phyloP scores from a whole-genome alignment of 148 eudicot species.

The Cornus florida region DNA sequence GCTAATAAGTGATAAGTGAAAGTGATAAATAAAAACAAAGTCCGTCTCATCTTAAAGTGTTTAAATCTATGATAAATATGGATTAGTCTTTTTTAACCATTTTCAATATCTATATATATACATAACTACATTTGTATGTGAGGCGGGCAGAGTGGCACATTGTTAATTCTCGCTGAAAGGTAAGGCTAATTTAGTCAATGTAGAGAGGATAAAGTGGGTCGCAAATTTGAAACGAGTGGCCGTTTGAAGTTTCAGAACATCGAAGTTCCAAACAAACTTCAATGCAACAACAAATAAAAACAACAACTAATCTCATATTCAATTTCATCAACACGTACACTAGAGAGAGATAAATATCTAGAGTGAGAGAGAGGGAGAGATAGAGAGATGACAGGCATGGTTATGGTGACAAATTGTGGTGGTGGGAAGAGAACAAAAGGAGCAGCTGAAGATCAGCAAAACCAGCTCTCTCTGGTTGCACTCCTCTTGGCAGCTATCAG shows the following conservation, averaged over 20 bases:
- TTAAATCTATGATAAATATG: too few species aligned
- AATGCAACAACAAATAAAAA: not conserved
- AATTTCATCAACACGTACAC: too few species aligned
- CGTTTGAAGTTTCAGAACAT: constrained; percentile 14
- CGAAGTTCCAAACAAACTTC: not conserved
- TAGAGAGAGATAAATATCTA: too few species aligned
- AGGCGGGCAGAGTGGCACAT: not conserved
- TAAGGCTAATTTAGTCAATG: not conserved
- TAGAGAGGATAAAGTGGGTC: not conserved
- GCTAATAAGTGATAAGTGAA: too few species aligned
- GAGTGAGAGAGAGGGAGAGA: not conserved
- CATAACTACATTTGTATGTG: too few species aligned
- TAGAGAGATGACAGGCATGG: constrained; percentile 35
- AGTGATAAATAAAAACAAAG: too few species aligned
- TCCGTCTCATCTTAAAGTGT: too few species aligned
- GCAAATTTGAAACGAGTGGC: constrained; percentile 18
- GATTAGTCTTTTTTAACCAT: too few species aligned
- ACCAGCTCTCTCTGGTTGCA: constrained; percentile 40
- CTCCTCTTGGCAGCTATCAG: constrained; percentile 48
- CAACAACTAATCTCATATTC: not conserved
- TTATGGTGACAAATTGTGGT: constrained; percentile 3
- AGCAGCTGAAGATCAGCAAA: constrained; percentile 19
- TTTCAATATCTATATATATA: too few species aligned
- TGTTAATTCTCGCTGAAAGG: not conserved
- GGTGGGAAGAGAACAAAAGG: constrained; percentile 22